Evolutionary conservation across 1,139 yeast species (phyloP).

Genomic region (Geotrichum bryndzae): DNA sequence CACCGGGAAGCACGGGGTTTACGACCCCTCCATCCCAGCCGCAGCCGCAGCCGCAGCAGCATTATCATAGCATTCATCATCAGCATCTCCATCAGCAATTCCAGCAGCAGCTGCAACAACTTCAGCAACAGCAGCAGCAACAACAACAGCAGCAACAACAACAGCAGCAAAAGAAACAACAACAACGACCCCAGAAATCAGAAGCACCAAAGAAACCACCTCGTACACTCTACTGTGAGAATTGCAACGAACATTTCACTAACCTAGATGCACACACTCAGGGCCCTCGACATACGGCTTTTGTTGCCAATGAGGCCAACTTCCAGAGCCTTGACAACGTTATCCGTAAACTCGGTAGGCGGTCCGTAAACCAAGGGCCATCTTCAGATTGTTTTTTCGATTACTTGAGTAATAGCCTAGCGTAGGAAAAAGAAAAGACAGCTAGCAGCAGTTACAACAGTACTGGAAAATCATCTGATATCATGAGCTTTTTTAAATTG

Average conservation of each 20-base stretch:
- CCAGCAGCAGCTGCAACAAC: background rate
- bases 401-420: background rate
- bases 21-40: background rate
- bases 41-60: background rate
- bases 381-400: background rate
- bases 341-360: background rate
- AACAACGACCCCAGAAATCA: background rate
- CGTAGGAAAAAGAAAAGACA: background rate
- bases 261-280: background rate
- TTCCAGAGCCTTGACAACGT: slow-evolving; percentile 1
- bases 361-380: background rate
- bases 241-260: background rate
- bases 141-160: background rate
- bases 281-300: background rate
- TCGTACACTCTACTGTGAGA: slow-evolving; percentile 1
- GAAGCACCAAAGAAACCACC: background rate
- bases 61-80: background rate
- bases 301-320: background rate
- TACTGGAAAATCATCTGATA: background rate
- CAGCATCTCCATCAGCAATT: background rate
- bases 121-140: background rate
- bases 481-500: background rate
- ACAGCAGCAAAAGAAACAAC: background rate
- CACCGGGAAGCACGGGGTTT: background rate
- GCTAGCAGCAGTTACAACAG: background rate